Base-by-base conservation (phyloP, 139 green algal genomes). In the Dunaliella primolecta region DNA sequence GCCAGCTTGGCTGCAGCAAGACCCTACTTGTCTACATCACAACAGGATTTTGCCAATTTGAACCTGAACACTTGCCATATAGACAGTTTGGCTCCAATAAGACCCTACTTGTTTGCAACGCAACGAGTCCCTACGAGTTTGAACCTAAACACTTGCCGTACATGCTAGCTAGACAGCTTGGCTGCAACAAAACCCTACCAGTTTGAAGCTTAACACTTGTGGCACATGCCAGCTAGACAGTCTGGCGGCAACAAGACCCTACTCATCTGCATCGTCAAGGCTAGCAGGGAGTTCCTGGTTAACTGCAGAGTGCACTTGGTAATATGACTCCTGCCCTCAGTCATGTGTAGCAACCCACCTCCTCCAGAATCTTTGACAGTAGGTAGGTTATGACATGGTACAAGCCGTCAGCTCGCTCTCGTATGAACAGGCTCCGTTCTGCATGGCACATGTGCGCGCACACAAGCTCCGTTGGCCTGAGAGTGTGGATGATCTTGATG, bases 361-460 rank as follows among this genome's bases (percentile, higher is more conserved):
- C 88, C n/a, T 91, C 92, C 75, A 92, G 55, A 33, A 84, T 84
- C 80, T 97, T 98, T 71, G 81, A 36, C 2, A 86, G 81, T 55
- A 98, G 88, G 88, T 96, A 97, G 30, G 94, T 98, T 72, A 95
- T 91, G 0, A 91, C 86, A 1, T 91, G 86, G 90, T 97, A 97
- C 32, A 97, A 87, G 2, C 90, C 90, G 83, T 98, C 95, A 64
- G 91, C 92, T 74, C 91, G 88, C 82, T 98, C 95, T 3, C 95
- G 81, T 1, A 93, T 82, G 56, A 95, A 98, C 55, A 98, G 90
- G 15, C 84, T 83, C 33, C 95, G 91, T 87, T 98, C 95, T 92
- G 83, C 30, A 31, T 15, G 85, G 31, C 31, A 64, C 46, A 64
- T 64, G 46, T 64, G 7, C 7, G 15, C 7, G 15, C 15, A 64